Evolutionary conservation across 1,139 yeast species (phyloP), one percentile per base, ranked within the genome.

Genomic region (Taiozyma sp.): DNA sequence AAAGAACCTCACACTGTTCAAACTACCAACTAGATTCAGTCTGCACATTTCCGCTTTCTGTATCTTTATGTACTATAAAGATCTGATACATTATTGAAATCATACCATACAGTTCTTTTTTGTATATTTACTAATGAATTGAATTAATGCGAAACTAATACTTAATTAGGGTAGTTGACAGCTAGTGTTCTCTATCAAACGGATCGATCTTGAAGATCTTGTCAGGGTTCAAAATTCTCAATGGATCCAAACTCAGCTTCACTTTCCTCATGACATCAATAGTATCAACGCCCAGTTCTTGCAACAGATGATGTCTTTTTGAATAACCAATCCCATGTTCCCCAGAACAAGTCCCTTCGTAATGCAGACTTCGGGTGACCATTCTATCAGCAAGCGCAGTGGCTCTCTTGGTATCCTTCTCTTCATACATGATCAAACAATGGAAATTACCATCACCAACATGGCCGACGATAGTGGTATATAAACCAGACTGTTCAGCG

Each of bases 381-480:
- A 72, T 68, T 43, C 65, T 59, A 47, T 65, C 66, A 39, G 68
- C 72, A 16, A 70, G 57, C 16, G 53, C 48, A 48, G 56, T 59
- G 35, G 67, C 65, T 16, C 51, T 51, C 3, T 55, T 64, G 48
- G 49, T 65, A 64, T 61, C 59, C 37, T 65, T 62, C 49, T 61
- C 64, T 14, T 73, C 66, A 60, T 79, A 79, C 65, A 75, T 79
- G 32, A 80, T 56, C 32, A 80, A 59, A 47, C 78, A 76, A 59
- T 81, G 85, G 64, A 83, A 79, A 62, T 81, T 81, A 3, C 85
- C 86, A 60, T 81, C 85, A 9, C 85, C 85, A 50, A 80, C 77
- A 61, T 81, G 85, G 2, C 85, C 85, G 71, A 81, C 69, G 5
- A 78, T 74, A 5, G 82, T 75, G 48, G 74, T 77, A 49, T 68